Base-by-base conservation (phyloP, 805 yeast genomes). In the Suhomyces sp. region DNA sequence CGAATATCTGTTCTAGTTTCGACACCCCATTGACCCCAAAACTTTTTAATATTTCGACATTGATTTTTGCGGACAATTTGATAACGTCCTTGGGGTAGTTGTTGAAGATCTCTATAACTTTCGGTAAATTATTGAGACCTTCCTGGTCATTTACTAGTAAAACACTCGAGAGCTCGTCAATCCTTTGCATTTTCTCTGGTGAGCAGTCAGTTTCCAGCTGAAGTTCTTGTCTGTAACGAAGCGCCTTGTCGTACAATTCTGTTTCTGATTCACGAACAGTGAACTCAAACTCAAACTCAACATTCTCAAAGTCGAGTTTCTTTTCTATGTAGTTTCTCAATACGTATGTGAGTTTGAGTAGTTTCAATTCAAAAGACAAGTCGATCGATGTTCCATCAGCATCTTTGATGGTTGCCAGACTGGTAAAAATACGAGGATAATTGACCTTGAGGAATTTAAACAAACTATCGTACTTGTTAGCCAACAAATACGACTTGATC, bases 391-490 rank as follows among this genome's bases (percentile, higher is more conserved):
- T 55, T 6, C 35, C 20, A 10, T 10, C 24, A 3, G 21, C 22
- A 21, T 22, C 20, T 8, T 46, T 27, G n/a, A 33, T 12, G 6
- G n/a, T 13, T 7, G 21, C 43, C 44, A 40, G 24, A 19, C 24
- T 19, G 4, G 49, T 56, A 24, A 35, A 43, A 8, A 53, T 31
- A 3, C 24, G 35, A 3, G 57, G 46, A 55, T 72, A 79, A 22
- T 68, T 64, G 2, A 61, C 45, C 3, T 68, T 62, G 12, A 82
- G 60, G 44, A 73, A 63, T 40, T 64, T 63, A 47, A 77, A 55
- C 15, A 79, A 78, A 19, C 65, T 69, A 39, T 75, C 79, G 43
- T 83, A 69, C 17, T 82, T 72, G 20, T 80, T 78, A 2, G 69
- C 68, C 40, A 66, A 57, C 4, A 86, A 67, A 5, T 58, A 48